Evolutionary conservation across 2,329 filamentous ascomycete species (phyloP).

Genomic region (Ambrosiella beaveri): DNA sequence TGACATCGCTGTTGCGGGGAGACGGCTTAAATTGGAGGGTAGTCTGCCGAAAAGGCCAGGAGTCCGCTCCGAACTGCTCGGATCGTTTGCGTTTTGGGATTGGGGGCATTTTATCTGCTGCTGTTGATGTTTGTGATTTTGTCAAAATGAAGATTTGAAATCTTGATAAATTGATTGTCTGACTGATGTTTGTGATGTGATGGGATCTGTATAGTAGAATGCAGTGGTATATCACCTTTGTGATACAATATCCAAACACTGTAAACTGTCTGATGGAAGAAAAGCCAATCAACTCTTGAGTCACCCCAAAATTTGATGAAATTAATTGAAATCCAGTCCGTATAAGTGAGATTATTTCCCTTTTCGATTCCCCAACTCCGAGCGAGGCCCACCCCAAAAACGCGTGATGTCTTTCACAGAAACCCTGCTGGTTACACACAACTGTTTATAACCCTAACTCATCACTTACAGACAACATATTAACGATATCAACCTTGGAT

Average conservation of each 20-base stretch:
- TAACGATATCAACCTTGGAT: no score
- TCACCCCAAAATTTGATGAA: no score
- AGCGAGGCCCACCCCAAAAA: background rate
- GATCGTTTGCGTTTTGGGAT: constrained; percentile 5
- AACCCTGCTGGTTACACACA: background rate
- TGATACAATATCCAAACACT: no score
- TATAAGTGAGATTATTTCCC: background rate
- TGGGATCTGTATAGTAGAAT: no score
- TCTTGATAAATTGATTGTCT: no score
- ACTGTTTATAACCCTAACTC: no score
- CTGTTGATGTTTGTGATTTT: background rate
- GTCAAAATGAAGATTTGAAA: background rate
- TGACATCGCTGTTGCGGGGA: background rate
- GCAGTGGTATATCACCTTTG: no score
- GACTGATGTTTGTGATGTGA: no score
- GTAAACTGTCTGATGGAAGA: no score
- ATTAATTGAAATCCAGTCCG: background rate
- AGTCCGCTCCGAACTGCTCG: background rate
- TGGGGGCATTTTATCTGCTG: background rate
- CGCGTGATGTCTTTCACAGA: background rate
- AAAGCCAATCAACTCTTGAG: no score
- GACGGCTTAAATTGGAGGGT: constrained; percentile 6
- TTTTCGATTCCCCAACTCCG: background rate
- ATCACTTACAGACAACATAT: background rate
- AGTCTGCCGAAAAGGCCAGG: constrained; percentile 4